Conservation (phyloP, 2,329 filamentous ascomycete genomes). For the Aspergillus felis region DNA sequence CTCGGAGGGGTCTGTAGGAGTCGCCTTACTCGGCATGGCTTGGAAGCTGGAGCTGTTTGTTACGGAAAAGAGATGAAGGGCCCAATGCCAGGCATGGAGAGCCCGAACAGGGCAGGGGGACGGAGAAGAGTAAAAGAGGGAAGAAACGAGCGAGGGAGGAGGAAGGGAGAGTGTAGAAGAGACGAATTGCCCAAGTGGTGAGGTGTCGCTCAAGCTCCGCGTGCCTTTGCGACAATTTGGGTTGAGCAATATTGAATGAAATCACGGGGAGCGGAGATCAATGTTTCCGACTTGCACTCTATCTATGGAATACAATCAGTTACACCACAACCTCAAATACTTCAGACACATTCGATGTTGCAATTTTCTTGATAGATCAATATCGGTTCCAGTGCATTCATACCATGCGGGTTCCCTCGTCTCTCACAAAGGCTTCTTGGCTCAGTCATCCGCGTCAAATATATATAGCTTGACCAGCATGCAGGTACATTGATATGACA, state of each 20-base stretch:
- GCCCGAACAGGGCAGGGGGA: conserved; percentile 11
- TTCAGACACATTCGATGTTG: background rate
- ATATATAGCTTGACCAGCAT: background rate
- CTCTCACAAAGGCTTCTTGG: background rate
- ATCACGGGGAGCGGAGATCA: conserved; percentile 3
- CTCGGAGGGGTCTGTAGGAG: conserved; percentile 3
- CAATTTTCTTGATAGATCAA: background rate
- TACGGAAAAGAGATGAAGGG: conserved; percentile 18
- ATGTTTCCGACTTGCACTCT: background rate
- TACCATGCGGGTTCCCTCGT: background rate
- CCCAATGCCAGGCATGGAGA: conserved; percentile 28
- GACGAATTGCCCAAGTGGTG: background rate
- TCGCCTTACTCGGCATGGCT: conserved; percentile 36
- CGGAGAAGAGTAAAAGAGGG: background rate
- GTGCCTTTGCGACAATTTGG: conserved; percentile 1
- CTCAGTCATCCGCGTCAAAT: background rate
- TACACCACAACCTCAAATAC: background rate
- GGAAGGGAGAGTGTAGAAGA: background rate
- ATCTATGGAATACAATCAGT: background rate
- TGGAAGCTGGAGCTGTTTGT: conserved; percentile 20
- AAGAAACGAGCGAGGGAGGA: conserved; percentile 1
- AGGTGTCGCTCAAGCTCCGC: background rate
- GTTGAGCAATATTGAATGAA: conserved; percentile 2
- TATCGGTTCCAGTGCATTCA: background rate
- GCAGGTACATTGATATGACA: background rate